A percentile compares a stretch with the other conserved stretches of the same genome.
Evolutionary conservation across 306 rosid species (phyloP).

Genomic region (Luffa aegyptiaca): DNA sequence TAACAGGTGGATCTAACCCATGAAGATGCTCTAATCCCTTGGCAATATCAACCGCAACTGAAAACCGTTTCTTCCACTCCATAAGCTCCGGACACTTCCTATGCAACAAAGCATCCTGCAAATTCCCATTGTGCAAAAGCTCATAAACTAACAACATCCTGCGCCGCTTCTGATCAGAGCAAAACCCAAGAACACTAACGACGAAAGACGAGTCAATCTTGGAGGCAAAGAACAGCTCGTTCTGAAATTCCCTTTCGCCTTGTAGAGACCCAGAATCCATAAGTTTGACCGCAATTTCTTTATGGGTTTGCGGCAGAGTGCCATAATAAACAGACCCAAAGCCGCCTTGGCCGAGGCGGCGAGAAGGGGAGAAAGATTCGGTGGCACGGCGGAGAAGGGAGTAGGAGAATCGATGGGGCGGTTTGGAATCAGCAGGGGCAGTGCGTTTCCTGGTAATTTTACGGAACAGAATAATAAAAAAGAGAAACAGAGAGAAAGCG

Average conservation of each 20-base stretch:
- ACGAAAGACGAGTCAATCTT: slow-evolving; percentile 36
- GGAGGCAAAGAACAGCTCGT: slow-evolving; percentile 81
- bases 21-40: slow-evolving; percentile 62
- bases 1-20: slow-evolving; percentile 57
- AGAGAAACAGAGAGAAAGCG: slow-evolving; percentile 39
- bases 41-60: slow-evolving; percentile 39
- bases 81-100: slow-evolving; percentile 54
- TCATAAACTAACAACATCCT: slow-evolving; percentile 73
- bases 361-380: slow-evolving; percentile 48
- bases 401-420: slow-evolving; percentile 64
- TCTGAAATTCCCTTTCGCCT: slow-evolving; percentile 89
- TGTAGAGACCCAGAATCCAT: slow-evolving; percentile 78
- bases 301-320: slow-evolving; percentile 23
- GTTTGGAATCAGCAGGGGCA: slow-evolving; percentile 31
- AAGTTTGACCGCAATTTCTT: slow-evolving; percentile 67
- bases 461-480: slow-evolving; percentile 42
- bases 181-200: slow-evolving; percentile 58
- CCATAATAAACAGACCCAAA: slow-evolving; percentile 84
- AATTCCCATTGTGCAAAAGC: slow-evolving; percentile 65
- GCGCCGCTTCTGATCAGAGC: slow-evolving; percentile 60
- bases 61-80: slow-evolving; percentile 57
- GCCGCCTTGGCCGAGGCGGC: slow-evolving; percentile 82
- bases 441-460: slow-evolving; percentile 43
- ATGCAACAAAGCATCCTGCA: slow-evolving; percentile 77
- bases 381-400: slow-evolving; percentile 83